Conservation (phyloP, 2,329 filamentous ascomycete species). For the Botrytis squamosa region DNA sequence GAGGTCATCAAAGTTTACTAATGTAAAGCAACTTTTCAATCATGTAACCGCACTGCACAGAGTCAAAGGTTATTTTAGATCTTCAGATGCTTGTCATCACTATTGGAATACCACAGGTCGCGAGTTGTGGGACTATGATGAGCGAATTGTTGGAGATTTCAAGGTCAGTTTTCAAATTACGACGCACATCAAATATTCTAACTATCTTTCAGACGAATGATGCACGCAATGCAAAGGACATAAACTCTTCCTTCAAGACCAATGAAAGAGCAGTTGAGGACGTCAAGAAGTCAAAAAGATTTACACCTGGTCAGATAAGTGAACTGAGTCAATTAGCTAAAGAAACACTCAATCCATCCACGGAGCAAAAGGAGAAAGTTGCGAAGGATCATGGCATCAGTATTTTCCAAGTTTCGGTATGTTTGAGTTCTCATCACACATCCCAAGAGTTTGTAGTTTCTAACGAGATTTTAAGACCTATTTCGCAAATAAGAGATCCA, state of each 20-base stretch:
- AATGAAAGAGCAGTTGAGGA: too few relatives aligned
- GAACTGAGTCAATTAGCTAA: background rate
- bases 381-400: background rate
- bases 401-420: background rate
- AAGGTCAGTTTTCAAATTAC: background rate
- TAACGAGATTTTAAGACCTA: background rate
- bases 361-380: background rate
- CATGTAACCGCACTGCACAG: background rate
- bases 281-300: too few relatives aligned
- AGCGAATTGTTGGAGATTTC: background rate
- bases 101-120: background rate
- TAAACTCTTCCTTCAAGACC: too few relatives aligned
- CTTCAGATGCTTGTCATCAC: fast-evolving
- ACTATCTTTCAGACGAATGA: background rate
- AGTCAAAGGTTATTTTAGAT: background rate
- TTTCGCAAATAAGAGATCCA: background rate
- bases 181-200: fast-evolving
- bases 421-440: background rate
- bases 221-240: too few relatives aligned
- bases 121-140: background rate
- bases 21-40: background rate
- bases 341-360: background rate
- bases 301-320: background rate
- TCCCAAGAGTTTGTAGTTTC: background rate
- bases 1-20: background rate